Evolutionary conservation across 306 rosid genomes (phyloP).

Genomic region (Amphicarpaea edgeworthii): DNA sequence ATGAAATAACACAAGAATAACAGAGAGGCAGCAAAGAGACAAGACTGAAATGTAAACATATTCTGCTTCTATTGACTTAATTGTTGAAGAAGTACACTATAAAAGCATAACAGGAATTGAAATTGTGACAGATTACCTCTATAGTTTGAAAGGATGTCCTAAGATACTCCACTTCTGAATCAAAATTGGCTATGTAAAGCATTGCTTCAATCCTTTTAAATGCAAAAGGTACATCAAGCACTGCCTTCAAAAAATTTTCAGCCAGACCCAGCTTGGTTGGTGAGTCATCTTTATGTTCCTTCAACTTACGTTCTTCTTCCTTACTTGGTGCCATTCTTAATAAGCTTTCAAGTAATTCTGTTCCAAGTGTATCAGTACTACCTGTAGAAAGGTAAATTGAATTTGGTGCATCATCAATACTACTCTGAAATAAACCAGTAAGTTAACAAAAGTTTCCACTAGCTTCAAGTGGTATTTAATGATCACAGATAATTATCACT

Average conservation of each 20-base stretch:
- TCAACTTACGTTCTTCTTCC: constrained; percentile 90
- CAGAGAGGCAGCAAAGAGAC: background rate
- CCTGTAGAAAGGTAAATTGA: constrained; percentile 58
- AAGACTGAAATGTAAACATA: background rate
- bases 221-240: constrained; percentile 88
- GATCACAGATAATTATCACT: background rate
- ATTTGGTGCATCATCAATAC: constrained; percentile 4
- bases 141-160: constrained; percentile 76
- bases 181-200: constrained; percentile 92
- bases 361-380: constrained; percentile 81
- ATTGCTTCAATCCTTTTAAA: constrained; percentile 86
- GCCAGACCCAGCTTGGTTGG: constrained; percentile 85
- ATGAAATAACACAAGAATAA: background rate
- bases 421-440: background rate
- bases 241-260: constrained; percentile 88
- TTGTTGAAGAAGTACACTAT: constrained; percentile 55
- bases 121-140: constrained; percentile 60
- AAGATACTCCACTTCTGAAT: constrained; percentile 88
- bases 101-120: background rate
- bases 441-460: background rate
- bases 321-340: constrained; percentile 96
- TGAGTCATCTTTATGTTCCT: constrained; percentile 77
- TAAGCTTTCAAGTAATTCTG: constrained; percentile 86
- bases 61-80: constrained; percentile 17
- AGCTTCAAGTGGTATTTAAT: constrained; percentile 18